Evolutionary conservation across 2,329 filamentous ascomycete genomes (phyloP).

Genomic region (Epicoccum sorghinum): DNA sequence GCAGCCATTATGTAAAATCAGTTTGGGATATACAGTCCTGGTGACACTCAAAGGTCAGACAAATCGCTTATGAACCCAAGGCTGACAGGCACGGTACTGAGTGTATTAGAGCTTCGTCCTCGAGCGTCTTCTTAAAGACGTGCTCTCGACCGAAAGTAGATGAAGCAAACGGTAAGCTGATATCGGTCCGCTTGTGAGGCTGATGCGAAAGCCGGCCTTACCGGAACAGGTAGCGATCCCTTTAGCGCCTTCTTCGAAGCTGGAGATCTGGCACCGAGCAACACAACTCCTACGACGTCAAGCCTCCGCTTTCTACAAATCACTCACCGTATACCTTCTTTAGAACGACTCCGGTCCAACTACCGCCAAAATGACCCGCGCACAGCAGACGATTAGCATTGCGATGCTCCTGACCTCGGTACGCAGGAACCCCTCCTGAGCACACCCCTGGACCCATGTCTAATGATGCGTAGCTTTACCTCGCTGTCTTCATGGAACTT

Average conservation of each 20-base stretch:
- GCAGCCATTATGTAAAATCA: constrained; percentile 2
- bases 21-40: not conserved
- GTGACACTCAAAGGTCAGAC: not conserved
- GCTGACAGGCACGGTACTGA: not conserved
- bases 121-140: constrained; percentile 14
- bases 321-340: constrained; percentile 32
- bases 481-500: constrained; percentile 82
- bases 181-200: constrained; percentile 7
- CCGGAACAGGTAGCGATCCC: constrained; percentile 26
- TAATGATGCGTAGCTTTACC: constrained; percentile 73
- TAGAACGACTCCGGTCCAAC: constrained; percentile 7
- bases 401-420: constrained; percentile 88
- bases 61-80: not conserved
- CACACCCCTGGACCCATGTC: constrained; percentile 16
- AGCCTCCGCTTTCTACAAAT: constrained; percentile 12
- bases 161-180: not conserved
- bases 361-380: constrained; percentile 79
- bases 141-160: not conserved
- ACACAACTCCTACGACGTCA: constrained; percentile 24
- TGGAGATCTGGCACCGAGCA: constrained; percentile 35
- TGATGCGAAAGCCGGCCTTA: constrained; percentile 23
- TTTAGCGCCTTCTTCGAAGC: constrained; percentile 27
- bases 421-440: constrained; percentile 47
- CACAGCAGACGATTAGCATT: constrained; percentile 88
- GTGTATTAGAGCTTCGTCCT: not conserved